A percentile compares a stretch with the other conserved stretches of the same genome.
Conservation (phyloP, 305 asterid genomes). For the Fraxinus baroniana region DNA sequence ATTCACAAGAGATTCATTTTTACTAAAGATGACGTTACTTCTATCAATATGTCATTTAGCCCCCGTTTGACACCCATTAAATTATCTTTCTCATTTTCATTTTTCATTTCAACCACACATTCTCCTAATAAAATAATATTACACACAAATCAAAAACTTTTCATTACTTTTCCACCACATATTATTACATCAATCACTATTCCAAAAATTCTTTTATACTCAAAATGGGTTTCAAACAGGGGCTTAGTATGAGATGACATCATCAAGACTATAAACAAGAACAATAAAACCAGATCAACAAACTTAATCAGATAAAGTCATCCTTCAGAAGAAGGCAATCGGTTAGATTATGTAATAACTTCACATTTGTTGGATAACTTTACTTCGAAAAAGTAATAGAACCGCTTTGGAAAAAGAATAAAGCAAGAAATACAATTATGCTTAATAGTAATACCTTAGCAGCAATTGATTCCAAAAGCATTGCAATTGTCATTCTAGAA, state of each 20-base stretch:
- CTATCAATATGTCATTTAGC: background rate
- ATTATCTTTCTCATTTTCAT: too few relatives aligned
- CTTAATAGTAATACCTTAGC: slow-evolving; percentile 62
- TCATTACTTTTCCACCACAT: too few relatives aligned
- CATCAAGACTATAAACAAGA: background rate
- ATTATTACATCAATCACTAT: too few relatives aligned
- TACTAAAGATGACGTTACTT: background rate
- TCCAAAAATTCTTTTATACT: too few relatives aligned
- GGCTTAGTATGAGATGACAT: background rate
- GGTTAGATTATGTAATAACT: background rate
- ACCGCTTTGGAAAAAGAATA: background rate
- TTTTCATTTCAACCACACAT: too few relatives aligned
- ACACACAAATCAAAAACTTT: too few relatives aligned
- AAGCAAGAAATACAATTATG: slow-evolving; percentile 15
- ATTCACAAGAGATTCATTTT: background rate
- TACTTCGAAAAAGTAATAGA: background rate
- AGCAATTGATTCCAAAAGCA: slow-evolving; percentile 95
- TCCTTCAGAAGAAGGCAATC: background rate
- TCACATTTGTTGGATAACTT: background rate
- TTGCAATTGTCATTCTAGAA: slow-evolving; percentile 93
- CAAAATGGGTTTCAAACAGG: too few relatives aligned
- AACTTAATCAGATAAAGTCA: background rate
- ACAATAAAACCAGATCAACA: background rate
- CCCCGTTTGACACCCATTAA: too few relatives aligned
- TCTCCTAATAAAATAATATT: too few relatives aligned